Evolutionary conservation across 1,284 basidiomycete genomes (phyloP), one percentile per base, ranked within the genome.

Genomic region (Ustilago bromivora): DNA sequence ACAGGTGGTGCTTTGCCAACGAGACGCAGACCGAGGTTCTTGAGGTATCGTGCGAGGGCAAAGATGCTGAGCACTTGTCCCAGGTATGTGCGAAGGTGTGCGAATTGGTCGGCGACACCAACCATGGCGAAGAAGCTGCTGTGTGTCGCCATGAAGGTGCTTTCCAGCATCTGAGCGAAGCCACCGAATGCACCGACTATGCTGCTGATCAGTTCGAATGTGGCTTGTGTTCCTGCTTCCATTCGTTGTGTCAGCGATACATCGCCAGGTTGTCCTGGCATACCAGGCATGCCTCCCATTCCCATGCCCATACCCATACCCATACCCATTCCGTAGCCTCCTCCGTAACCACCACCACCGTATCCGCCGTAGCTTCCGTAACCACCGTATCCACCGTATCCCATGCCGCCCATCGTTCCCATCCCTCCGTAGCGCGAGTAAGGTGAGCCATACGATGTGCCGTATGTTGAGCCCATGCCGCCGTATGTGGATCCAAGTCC

Each of bases 61-160:
- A 61, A 98, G 74, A 84, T 88, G 51, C 94, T 94, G 2, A 98
- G 89, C 1, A 99, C 94, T 85, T 96, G 94, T 40, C 95, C 95
- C 13, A 99, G 90, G 34, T 95, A 96, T 80, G 95, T 93, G 60
- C 95, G 91, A 52, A 98, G 90, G 79, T 93, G 92, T 9, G 92
- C 92, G 83, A 99, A 93, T 86, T 99, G 97, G 84, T 99, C 96
- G 46, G 96, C 91, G 34, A 99, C 96, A 71, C 95, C 95, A 63
- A 98, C 95, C 93, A 99, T 98, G 70, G 96, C 96, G 86, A 98
- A 99, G 88, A 99, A 99, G 51, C 92, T 93, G 4, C 94, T 95
- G 87, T 99, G 97, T 0, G 97, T 99, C 4, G 97, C 97, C 93
- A 98, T 95, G 87, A 98, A 99, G 4, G 97, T 99, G 49, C 91